Evolutionary conservation across 306 rosid species (phyloP), one percentile per base, ranked within the genome.

Genomic region (Hylodesmum podocarpum): DNA sequence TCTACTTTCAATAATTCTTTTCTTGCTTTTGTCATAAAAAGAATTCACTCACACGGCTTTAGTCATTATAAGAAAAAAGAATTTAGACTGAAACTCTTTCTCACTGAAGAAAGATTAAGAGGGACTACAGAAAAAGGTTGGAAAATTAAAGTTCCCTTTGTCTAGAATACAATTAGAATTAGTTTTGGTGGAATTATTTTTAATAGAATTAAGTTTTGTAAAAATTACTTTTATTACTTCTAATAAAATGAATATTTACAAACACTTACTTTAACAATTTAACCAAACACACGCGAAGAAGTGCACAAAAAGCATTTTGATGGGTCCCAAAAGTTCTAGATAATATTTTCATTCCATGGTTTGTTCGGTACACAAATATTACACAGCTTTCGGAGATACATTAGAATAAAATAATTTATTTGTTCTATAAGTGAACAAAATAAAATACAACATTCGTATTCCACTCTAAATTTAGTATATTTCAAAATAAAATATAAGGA

Each of bases 311-410:
- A 65, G 74, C 66, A 76, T 82, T 70, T 70, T 76, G 8, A 34
- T 50, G 85, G 78, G 78, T 51, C 81, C 77, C 77, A 62, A 63
- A 81, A 59, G 36, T 55, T 6, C 64, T 44, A 57, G 61, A 75
- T 59, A 46, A 15, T 68, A 25, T 81, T 57, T 36, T 61, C 53
- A 25, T 4, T 36, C 18, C 33, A 47, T 1, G 21, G 47, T 28
- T 67, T 51, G 16, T 75, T 75, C 0, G 3, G 19, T 14, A 4
- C 39, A 41, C 14, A 55, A 66, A 37, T 19, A 44, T n/a, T 68
- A 8, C 4, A 10, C 34, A 73, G 43, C 36, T 63, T 4, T 3
- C 33, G 43, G 41, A 15, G 11, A 47, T 76, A 31, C 33, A 31
- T 61, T 33, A n/a, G 68, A 62, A 16, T 8, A 61, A 15, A 33